Base-by-base conservation (phyloP, 2,329 filamentous ascomycete genomes). In the Sarocladium kiliense region DNA sequence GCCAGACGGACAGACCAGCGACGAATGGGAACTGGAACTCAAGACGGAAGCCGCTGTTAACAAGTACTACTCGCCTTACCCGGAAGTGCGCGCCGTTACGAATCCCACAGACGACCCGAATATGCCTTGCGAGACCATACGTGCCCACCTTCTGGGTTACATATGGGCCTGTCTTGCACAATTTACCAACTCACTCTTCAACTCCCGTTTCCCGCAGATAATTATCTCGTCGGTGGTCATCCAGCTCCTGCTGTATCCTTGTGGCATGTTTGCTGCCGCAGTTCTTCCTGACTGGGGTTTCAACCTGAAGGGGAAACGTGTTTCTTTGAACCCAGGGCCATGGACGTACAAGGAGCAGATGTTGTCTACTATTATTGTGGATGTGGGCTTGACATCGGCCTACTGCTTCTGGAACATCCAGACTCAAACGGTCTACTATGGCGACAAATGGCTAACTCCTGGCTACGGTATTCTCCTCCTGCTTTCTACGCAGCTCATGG, bases 281-380 rank as follows among this genome's bases (percentile, higher is more conserved):
- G 58, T 68, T 14, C 66, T 82, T 44, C 79, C 79, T 0, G 73
- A 77, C 56, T 64, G 64, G 25, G 71, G 72, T 26, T 69, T 81
- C 56, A 75, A 65, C 3, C 54, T 75, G 16, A 60, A 66, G 54
- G 73, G 72, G 2, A 58, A 68, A 36, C 65, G 68, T 7, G 70
- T 73, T 59, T 71, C 68, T 14, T 66, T 79, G 12, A 80, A 80
- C 61, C 77, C 78, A 0, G 77, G 77, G 0, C 73, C 71, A 1
- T 81, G 81, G 65, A 77, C 74, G 58, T 75, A 74, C 61, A 82
- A 82, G 65, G 79, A 82, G 63, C 79, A 82, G 64, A 74, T 80
- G 71, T 66, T 83, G 51, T 78, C 82, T 58, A 75, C 77, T 26
- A 75, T 79, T 62, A 79, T 80, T 74, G 78, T 83, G 36, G 81